Base-by-base conservation (phyloP, 129 eudicot genomes). In the sunflower (Helianthus annuus) region DNA sequence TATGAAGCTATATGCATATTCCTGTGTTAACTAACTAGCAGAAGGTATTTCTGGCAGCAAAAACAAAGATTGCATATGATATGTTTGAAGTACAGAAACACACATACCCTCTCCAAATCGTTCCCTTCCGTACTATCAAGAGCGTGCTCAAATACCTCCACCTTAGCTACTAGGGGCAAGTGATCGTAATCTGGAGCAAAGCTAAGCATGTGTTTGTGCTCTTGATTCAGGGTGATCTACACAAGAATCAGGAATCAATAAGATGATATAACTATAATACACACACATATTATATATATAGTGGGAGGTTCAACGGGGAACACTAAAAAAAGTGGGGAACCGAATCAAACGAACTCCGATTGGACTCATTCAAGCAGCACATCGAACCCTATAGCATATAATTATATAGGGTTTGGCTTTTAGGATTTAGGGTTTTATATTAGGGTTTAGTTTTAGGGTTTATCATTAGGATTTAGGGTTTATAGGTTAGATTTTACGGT, bases 41-140 rank as follows among this genome's bases (percentile, higher is more conserved):
- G 46, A 42, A 6, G 8, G 46, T 42, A 6, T 42, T 66, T 27
- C 45, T 29, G 36, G 59, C 11, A 6, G 56, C 36, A 19, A 74
- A 70, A 70, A 71, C 32, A 14, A 32, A 53, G 53, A 10, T 63
- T 61, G 56, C 24, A 64, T 48, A 56, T 0, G 15, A 27, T 48
- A 11, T 48, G n/a, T 48, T 11, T 48, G 15, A 48, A 48, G 53
- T 48, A 48, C n/a, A 48, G 4, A 48, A 48, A 48, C 53, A 12
- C 53, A 48, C 15, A 48, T 48, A 48, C 54, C 54, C 54, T 48
- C 13, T 5, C 54, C 54, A 14, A 48, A 62, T 92, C 98, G 80
- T 87, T 89, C 66, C 98, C 98, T 76, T 92, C 96, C 24, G 98
- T 89, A 69, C 85, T 92, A 55, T 90, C 85, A 64, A 89, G 75